Base-by-base conservation (phyloP, 257 asterid species). In the Linderniella brevidens region DNA sequence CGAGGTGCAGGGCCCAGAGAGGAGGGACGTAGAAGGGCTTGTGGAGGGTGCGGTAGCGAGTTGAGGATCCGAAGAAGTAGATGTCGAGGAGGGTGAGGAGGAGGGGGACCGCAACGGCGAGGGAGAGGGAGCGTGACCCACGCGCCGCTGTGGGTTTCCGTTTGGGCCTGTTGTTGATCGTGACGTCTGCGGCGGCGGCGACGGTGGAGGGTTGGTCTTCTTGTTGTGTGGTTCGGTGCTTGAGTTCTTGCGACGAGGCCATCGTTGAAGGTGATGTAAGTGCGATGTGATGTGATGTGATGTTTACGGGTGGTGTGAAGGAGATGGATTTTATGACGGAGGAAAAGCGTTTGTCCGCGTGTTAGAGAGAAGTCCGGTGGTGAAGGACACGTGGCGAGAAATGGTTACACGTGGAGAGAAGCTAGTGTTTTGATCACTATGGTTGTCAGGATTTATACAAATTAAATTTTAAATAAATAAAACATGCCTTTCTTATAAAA, bases 11-110 rank as follows among this genome's bases (percentile, higher is more conserved):
- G 15, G 92, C 93, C 99, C 96, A 85, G 0, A 90, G 48, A 4
- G 93, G 93, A 0, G 93, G 94, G 20, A 77, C 62, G 68, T 75
- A 85, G 16, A 82, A 77, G n/a, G 92, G 82, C 51, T 85, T 79
- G 41, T 63, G 61, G 54, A 70, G 64, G 49, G 61, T 67, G 15
- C 78, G 81, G 54, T 75, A 77, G 35, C 68, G 74, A 6, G 56
- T 59, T 61, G 53, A 68, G 29, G 93, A 83, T 0, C 96, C 93
- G 68, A 87, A 82, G 14, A 71, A 49, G 49, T 48, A 54, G 43
- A 87, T 78, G 48, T 73, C 78, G 50, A 84, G 29, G 8, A 79
- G 46, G 32, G 78, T 52, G 17, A 82, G 58, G 19, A 68, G 14
- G 52, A 82, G 53, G 0, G 97, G 97, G 50, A 82, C 54, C 12